Base-by-base conservation (phyloP, 1,139 yeast genomes). In the Diutina catenulata region DNA sequence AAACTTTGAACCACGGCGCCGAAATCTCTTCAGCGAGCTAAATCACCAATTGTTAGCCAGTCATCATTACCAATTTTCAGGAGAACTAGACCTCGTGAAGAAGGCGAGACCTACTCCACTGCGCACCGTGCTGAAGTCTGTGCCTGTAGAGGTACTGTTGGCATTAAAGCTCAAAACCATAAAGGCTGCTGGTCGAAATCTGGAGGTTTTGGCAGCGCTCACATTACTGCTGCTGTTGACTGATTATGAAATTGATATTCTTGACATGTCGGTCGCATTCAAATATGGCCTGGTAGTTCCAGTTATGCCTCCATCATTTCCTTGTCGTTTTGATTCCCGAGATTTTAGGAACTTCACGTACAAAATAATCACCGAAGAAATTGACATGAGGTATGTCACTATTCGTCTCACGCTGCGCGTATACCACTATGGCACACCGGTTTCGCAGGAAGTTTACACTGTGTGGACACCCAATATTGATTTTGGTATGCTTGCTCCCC, bases 381-480 rank as follows among this genome's bases (percentile, higher is more conserved):
- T 47, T 36, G 60, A 52, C 22, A 47, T 22, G 9, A 33, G 16
- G 16, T 22, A 33, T 13, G 23, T 24, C 18, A 22, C 20, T 18
- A 33, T 33, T 10, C 7, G 14, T 7, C 13, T 33, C 2, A 14
- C 10, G 11, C 28, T 33, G 42, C 64, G 51, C 40, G 48, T 45
- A 35, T 41, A 29, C 28, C 39, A 45, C 26, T 40, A 39, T 0
- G 49, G 36, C 36, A 41, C 39, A 6, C 44, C 47, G 15, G 39
- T 55, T 14, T 60, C 65, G 39, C 54, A 52, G 41, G 42, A 49
- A 6, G 66, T 79, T n/a, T 53, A 59, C 10, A 77, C 84, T 0
- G 60, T 61, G 37, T 76, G 87, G 79, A 59, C 71, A 3, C 81
- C 88, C 1, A 62, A 62, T 36, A 59, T 79, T 27, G 86, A 78